These are phyloP conservation scores for Hanseniaspora lachancei DNA, from an alignment of 805 yeast genomes.

Conservation along the genomic window DNA sequence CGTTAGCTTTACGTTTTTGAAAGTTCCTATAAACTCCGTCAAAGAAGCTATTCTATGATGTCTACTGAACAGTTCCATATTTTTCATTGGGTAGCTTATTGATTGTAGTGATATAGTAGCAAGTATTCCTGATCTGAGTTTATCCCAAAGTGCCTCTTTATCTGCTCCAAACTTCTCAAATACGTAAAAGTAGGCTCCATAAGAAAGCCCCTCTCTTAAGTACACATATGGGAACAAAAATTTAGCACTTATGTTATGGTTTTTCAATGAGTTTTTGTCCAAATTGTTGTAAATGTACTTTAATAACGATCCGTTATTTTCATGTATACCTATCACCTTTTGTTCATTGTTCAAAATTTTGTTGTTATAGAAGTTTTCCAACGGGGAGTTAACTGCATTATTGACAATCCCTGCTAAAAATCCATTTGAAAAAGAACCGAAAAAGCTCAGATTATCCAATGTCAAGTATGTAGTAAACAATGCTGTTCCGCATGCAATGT, in stretches of 20 bases:
- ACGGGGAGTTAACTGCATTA: slow-evolving; percentile 83
- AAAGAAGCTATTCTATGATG: slow-evolving; percentile 49
- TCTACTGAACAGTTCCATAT: slow-evolving; percentile 45
- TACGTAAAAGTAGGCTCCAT: slow-evolving; percentile 20
- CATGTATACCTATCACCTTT: slow-evolving; percentile 49
- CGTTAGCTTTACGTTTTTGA: slow-evolving; percentile 2
- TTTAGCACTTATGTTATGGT: not conserved
- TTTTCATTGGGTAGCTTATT: slow-evolving; percentile 71
- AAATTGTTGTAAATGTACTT: slow-evolving; percentile 53
- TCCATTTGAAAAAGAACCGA: slow-evolving; percentile 39
- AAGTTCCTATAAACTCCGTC: slow-evolving; percentile 26
- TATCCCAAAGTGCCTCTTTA: slow-evolving; percentile 42
- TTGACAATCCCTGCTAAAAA: slow-evolving; percentile 76
- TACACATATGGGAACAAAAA: slow-evolving; percentile 15
- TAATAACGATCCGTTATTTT: slow-evolving; percentile 60
- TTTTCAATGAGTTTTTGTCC: not conserved
- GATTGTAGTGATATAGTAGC: slow-evolving; percentile 68
- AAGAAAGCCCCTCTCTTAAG: slow-evolving; percentile 29
- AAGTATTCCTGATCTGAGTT: slow-evolving; percentile 72
- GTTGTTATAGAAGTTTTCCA: slow-evolving; percentile 80
- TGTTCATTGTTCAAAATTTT: slow-evolving; percentile 41
- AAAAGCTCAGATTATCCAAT: slow-evolving; percentile 22
- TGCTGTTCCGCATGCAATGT: slow-evolving; percentile 78
- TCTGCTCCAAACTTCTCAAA: not conserved
- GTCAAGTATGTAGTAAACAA: slow-evolving; percentile 71